Evolutionary conservation across 768 basidiomycete genomes (phyloP).

Genomic region (Leccinum sublutescens): DNA sequence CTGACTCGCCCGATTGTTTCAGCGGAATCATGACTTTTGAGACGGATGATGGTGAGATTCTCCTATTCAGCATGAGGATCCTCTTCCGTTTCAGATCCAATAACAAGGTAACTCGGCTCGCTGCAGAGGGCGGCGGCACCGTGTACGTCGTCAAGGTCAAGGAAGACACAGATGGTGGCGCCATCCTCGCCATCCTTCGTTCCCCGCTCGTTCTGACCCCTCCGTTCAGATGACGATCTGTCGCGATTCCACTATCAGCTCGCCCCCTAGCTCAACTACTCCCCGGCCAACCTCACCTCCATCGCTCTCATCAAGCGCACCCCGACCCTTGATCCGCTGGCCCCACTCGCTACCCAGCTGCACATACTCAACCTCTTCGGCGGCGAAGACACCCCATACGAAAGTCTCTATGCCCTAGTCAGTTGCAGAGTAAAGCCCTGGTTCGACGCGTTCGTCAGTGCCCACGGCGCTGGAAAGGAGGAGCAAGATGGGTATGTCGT

Average conservation of each 20-base stretch:
- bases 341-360: conserved; percentile 79
- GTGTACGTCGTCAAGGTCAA: conserved; percentile 80
- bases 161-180: conserved; percentile 71
- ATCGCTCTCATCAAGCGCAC: conserved; percentile 94
- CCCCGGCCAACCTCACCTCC: conserved; percentile 75
- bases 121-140: conserved; percentile 69
- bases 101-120: conserved; percentile 69
- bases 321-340: conserved; percentile 76
- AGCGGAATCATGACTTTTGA: no score
- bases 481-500: conserved; percentile 69
- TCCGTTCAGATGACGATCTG: conserved; percentile 57
- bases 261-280: conserved; percentile 71
- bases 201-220: conserved; percentile 7
- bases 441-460: conserved; percentile 96
- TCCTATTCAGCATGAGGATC: no score
- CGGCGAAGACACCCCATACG: conserved; percentile 88
- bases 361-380: conserved; percentile 92
- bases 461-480: conserved; percentile 70
- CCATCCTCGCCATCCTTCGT: background rate
- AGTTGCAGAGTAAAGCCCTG: conserved; percentile 95
- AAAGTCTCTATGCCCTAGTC: conserved; percentile 92
- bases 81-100: no score
- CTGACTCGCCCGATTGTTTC: no score
- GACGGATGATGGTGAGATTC: no score
- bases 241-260: conserved; percentile 64